Percentiles rank a stretch among this genome's conserved stretches.
These are phyloP conservation scores for Helenozyma baotianmanensis DNA, from an alignment of 805 yeast genomes.

Conservation along the genomic window DNA sequence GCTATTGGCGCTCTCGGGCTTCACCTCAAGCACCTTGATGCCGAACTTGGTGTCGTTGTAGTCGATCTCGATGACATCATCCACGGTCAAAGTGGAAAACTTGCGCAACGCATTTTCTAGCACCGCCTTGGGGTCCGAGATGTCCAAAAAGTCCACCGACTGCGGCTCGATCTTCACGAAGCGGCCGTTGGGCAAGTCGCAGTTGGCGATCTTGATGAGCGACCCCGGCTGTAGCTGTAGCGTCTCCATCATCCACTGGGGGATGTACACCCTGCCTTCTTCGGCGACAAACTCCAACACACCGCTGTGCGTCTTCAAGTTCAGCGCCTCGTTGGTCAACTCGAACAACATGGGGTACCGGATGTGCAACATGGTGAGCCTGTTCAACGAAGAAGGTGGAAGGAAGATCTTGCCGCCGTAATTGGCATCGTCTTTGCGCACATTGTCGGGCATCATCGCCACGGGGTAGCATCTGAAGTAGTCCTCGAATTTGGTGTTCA, in stretches of 20 bases:
- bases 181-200: constrained; percentile 79
- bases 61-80: constrained; percentile 77
- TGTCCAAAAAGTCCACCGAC: constrained; percentile 86
- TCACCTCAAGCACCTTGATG: constrained; percentile 80
- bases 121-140: constrained; percentile 94
- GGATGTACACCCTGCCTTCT: constrained; percentile 92
- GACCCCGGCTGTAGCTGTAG: constrained; percentile 71
- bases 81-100: constrained; percentile 80
- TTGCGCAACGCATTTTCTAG: constrained; percentile 86
- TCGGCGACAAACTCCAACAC: constrained; percentile 95
- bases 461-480: constrained; percentile 91
- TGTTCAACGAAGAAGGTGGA: constrained; percentile 89
- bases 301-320: constrained; percentile 75
- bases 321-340: constrained; percentile 61
- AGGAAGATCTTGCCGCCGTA: constrained; percentile 93
- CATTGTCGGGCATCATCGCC: constrained; percentile 77
- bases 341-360: constrained; percentile 95
- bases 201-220: constrained; percentile 66
- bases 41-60: constrained; percentile 77
- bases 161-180: constrained; percentile 96
- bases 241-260: constrained; percentile 94
- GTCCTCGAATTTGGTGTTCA: constrained; percentile 60
- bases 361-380: constrained; percentile 83
- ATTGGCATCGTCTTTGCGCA: constrained; percentile 71
- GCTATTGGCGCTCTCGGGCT: constrained; percentile 60